phyloP scores from a whole-genome alignment of 2,329 filamentous ascomycete species.

The Elsinoe ampelina region DNA sequence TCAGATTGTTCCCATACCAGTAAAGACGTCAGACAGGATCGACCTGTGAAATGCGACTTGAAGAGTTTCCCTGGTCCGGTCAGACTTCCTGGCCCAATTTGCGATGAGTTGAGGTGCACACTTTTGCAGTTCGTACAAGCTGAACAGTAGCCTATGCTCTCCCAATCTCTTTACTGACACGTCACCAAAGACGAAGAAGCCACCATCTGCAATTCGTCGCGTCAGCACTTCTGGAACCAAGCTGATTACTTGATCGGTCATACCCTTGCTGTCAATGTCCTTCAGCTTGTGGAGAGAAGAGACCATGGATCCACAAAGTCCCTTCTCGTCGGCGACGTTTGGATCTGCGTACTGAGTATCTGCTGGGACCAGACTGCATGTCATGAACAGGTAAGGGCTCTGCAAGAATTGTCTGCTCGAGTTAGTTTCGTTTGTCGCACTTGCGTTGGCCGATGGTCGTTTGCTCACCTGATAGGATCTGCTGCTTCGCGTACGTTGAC shows the following conservation, averaged over 20 bases:
- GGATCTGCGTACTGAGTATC: slow-evolving; percentile 38
- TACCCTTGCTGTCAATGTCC: slow-evolving; percentile 59
- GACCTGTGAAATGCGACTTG: slow-evolving; percentile 44
- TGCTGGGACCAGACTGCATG: slow-evolving; percentile 45
- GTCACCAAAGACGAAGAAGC: slow-evolving; percentile 87
- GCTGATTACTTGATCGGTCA: slow-evolving; percentile 9
- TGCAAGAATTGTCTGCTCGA: slow-evolving; percentile 48
- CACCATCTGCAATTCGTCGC: slow-evolving; percentile 50
- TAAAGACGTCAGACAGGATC: slow-evolving; percentile 58
- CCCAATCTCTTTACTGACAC: slow-evolving; percentile 70
- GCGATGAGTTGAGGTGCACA: slow-evolving; percentile 27
- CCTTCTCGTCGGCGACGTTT: slow-evolving; percentile 34
- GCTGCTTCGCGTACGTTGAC: slow-evolving; percentile 44
- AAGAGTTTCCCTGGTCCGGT: slow-evolving; percentile 23
- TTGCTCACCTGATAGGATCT: slow-evolving; percentile 52
- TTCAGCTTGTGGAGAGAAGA: slow-evolving; percentile 78
- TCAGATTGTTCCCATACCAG: slow-evolving; percentile 41
- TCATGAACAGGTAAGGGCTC: slow-evolving; percentile 57
- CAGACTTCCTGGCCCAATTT: slow-evolving; percentile 10
- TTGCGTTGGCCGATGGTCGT: not conserved
- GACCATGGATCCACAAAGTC: slow-evolving; percentile 60
- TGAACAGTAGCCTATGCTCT: slow-evolving; percentile 64
- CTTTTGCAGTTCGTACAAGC: slow-evolving; percentile 63
- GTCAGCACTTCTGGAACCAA: not conserved
- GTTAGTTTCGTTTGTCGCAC: slow-evolving; percentile 14